A percentile compares a stretch with the other conserved stretches of the same genome.
Evolutionary conservation across 2,329 filamentous ascomycete species (phyloP).

Genomic region (Plenodomus lindquistii): DNA sequence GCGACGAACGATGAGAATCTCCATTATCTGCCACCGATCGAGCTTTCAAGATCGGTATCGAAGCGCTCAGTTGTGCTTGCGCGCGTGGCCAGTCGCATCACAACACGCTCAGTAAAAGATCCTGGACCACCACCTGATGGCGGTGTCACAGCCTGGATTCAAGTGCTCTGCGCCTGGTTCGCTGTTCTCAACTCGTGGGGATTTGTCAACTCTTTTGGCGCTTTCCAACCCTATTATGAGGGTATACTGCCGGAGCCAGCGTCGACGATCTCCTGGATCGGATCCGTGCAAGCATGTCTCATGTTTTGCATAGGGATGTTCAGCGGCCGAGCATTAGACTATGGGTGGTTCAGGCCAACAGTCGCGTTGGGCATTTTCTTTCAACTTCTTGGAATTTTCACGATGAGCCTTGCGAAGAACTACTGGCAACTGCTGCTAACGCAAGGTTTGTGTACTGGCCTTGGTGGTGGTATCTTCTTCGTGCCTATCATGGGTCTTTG

Average conservation of each 20-base stretch:
- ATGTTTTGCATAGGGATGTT: constrained; percentile 52
- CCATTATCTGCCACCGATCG: constrained; percentile 3
- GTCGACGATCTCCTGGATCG: constrained; percentile 59
- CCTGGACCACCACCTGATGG: constrained; percentile 50
- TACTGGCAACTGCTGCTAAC: constrained; percentile 53
- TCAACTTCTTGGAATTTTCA: constrained; percentile 54
- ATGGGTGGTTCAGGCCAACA: constrained; percentile 52
- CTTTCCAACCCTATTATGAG: constrained; percentile 54
- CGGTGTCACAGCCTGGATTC: constrained; percentile 41
- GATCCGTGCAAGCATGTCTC: constrained; percentile 54
- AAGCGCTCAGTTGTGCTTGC: constrained; percentile 15
- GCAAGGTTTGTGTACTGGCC: constrained; percentile 37
- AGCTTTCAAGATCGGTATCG: constrained; percentile 18
- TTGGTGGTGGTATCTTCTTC: constrained; percentile 39
- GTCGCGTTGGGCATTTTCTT: constrained; percentile 48
- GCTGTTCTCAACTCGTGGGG: constrained; percentile 45
- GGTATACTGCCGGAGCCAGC: constrained; percentile 34
- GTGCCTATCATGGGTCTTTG: constrained; percentile 36
- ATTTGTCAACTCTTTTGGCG: constrained; percentile 48
- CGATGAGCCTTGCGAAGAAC: constrained; percentile 52
- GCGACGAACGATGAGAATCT: not conserved
- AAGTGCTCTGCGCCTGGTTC: constrained; percentile 38
- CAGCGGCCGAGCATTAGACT: constrained; percentile 54
- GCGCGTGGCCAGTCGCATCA: constrained; percentile 43
- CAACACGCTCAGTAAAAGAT: constrained; percentile 28